Conservation (phyloP, 2,329 filamentous ascomycete genomes). For the Penicillium sclerotigenum region DNA sequence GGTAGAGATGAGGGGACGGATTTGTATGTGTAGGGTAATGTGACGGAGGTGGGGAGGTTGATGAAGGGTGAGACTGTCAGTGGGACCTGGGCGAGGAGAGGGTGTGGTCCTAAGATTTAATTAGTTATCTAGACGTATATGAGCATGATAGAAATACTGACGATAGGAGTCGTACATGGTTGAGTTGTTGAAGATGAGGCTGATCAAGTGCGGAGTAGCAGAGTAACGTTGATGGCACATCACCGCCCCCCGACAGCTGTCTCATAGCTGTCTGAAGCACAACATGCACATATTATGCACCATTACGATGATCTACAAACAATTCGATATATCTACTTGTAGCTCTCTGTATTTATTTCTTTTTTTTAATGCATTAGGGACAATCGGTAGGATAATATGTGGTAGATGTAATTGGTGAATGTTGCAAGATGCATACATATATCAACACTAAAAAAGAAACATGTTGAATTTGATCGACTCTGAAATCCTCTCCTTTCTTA, state of each 20-base stretch:
- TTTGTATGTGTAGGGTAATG: slow-evolving; percentile 93
- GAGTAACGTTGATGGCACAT: not conserved
- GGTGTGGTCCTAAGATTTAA: slow-evolving; percentile 64
- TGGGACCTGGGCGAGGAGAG: slow-evolving; percentile 85
- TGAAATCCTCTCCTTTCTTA: not conserved
- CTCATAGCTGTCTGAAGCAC: not conserved
- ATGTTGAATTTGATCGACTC: not conserved
- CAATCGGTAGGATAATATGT: too few relatives aligned
- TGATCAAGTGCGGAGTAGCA: slow-evolving; percentile 7
- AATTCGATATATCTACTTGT: too few relatives aligned
- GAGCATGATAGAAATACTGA: slow-evolving; percentile 25
- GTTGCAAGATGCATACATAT: not conserved
- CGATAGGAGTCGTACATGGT: slow-evolving; percentile 47
- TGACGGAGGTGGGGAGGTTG: slow-evolving; percentile 81
- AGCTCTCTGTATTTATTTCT: too few relatives aligned
- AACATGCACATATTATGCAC: not conserved
- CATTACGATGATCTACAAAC: not conserved
- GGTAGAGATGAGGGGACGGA: slow-evolving; percentile 83
- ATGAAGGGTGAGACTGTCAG: slow-evolving; percentile 93
- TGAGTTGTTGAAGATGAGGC: not conserved
- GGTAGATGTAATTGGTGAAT: not conserved
- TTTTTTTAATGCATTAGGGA: too few relatives aligned
- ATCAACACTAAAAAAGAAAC: not conserved
- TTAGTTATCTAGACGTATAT: not conserved
- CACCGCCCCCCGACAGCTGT: not conserved